Base-by-base conservation (phyloP, 495 filamentous ascomycete genomes). In the Xylaria bambusicola region DNA sequence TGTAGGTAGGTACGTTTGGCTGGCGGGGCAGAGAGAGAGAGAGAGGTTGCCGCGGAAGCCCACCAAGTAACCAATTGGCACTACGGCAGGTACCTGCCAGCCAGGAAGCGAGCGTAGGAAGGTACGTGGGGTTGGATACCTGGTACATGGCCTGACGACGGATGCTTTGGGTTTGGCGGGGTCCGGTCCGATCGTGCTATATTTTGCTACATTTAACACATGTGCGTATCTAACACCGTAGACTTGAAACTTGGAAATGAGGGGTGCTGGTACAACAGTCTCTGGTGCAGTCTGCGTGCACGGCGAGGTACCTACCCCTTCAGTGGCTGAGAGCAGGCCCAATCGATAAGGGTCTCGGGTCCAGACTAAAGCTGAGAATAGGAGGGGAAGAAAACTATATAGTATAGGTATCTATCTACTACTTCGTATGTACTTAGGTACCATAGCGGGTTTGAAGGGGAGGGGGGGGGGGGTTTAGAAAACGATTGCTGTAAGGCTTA, bases 311-410 rank as follows among this genome's bases (percentile, higher is more conserved):
- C 8, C n/a, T 33, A 33, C 29, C 29, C 29, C 5, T 10, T 5
- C 29, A 5, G 29, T 5, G 12, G 0, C 1, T 6, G 13, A 33
- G 29, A 46, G 13, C 15, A 21, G 36, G 26, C 23, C 23, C 24
- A 42, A 54, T 54, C 51, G 35, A 54, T 54, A 54, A 54, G 51
- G n/a, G n/a, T n/a, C n/a, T n/a, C n/a, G n/a, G n/a, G n/a, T n/a
- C n/a, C n/a, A n/a, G n/a, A n/a, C n/a, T n/a, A n/a, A n/a, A n/a
- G n/a, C n/a, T n/a, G n/a, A n/a, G n/a, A n/a, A n/a, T n/a, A n/a
- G n/a, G n/a, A n/a, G n/a, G n/a, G n/a, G n/a, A n/a, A n/a, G n/a
- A n/a, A n/a, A n/a, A n/a, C n/a, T n/a, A n/a, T n/a, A n/a, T n/a
- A n/a, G n/a, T n/a, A n/a, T n/a, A n/a, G n/a, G n/a, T n/a, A n/a